phyloP scores from a whole-genome alignment of 176 grass and related monocot genomes.

The Musa troglodytarum region DNA sequence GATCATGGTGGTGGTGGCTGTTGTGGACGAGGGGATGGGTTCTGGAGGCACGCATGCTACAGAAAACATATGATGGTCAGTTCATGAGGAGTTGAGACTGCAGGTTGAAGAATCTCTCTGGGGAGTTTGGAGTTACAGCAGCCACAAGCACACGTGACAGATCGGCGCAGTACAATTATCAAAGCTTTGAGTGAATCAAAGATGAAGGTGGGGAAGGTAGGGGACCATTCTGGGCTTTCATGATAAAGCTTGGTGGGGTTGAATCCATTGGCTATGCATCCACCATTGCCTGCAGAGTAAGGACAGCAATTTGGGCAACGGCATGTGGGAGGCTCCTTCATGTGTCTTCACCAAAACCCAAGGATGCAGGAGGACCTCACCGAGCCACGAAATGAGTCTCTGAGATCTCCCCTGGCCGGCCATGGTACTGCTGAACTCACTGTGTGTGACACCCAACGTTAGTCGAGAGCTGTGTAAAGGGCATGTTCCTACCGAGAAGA shows the following conservation, averaged over 20 bases:
- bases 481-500: no score
- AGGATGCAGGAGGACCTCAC: no score
- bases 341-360: neutral
- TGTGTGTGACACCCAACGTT: no score
- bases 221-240: neutral
- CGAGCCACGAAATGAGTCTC: neutral
- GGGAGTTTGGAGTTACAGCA: neutral
- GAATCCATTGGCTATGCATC: neutral
- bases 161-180: neutral
- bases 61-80: no score
- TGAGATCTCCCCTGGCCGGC: neutral
- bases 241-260: neutral
- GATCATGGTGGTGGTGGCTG: neutral
- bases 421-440: no score
- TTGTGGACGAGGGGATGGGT: neutral
- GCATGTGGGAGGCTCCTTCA: neutral
- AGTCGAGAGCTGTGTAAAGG: no score
- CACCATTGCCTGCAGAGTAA: neutral
- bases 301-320: neutral
- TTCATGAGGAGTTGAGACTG: no score
- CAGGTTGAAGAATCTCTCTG: no score
- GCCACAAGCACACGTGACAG: slow-evolving; percentile 1
- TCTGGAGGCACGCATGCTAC: neutral
- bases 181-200: neutral
- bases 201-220: neutral